Evolutionary conservation across 805 yeast genomes (phyloP), one percentile per base, ranked within the genome.

Genomic region (Sungouiella thailandica): DNA sequence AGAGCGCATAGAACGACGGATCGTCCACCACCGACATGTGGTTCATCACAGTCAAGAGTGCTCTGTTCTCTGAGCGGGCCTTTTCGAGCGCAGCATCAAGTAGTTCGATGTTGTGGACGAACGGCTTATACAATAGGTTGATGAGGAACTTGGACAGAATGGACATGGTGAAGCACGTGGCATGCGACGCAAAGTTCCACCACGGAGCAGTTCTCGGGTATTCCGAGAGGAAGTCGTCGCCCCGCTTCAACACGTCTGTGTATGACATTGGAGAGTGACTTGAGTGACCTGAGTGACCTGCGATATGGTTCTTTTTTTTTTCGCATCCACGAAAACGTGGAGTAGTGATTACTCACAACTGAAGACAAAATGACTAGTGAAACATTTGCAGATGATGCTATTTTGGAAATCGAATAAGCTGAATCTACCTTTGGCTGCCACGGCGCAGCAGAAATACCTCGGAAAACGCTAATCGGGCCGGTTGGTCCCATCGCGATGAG

Each of bases 1-100:
- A 65, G 23, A 83, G 74, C 0, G 94, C 95, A 85, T 94, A 90
- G 28, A 86, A 62, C 23, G 84, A 70, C 0, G 98, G 98, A 52
- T 90, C 98, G 55, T 90, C 98, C 16, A 87, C 83, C 20, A 74
- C 83, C 3, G 89, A 81, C 93, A 86, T 84, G 52, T 88, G 96
- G 56, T 89, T 89, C 95, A 87, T 86, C 11, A 86, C 72, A 0
- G 97, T 90, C 41, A 90, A 46, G 2, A 90, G 56, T 0, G 93
- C 83, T 28, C 97, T 62, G 39, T 82, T 76, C 47, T 88, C 90
- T 1, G 48, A 44, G 30, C 80, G 60, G 0, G 93, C 79, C 40
- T 70, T 70, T n/a, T 68, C 66, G 25, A 84, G 51, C 0, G 90
- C 93, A 10, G 50, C 58, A 34, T 80, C 83, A 12, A 90, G 60